Base-by-base conservation (phyloP, 495 filamentous ascomycete genomes). In the Penicillium angulare region DNA sequence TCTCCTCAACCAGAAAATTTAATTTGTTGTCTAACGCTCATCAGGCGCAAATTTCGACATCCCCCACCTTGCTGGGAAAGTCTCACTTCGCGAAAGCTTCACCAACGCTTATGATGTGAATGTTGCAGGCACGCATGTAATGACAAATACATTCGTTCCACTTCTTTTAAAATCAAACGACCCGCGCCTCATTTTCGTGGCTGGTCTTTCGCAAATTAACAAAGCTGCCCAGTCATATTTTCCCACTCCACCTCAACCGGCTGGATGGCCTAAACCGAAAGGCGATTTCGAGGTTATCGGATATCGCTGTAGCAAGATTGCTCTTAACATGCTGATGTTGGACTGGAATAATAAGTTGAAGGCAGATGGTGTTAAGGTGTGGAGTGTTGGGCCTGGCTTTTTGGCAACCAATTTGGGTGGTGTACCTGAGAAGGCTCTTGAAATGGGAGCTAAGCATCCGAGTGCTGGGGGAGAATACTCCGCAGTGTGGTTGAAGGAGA, bases 121-220 rank as follows among this genome's bases (percentile, higher is more conserved):
- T 47, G 69, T 79, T 5, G 46, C 79, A 4, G 75, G 78, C 24
- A 71, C 79, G 3, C 60, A 81, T 2, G 69, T 83, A 22, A 17
- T 79, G 34, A 64, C 61, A 2, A 47, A 57, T 5, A 69, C 63
- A 0, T 73, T 77, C 64, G 63, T 75, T 16, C 78, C 79, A 0
- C 66, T 83, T 0, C 66, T 83, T 0, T 63, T 83, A 33, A 68
- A 70, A 24, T 79, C 76, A 0, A 9, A 43, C 4, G 59, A 75
- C 23, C 76, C 78, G 0, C 70, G 77, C 7, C 63, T 83, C 10
- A 53, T 81, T 27, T 81, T 78, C 48, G 64, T 78, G n/a, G 44
- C 68, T 48, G 64, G 74, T 45, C 46, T 74, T 31, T 49, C 56
- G 53, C 10, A 58, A 18, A 22, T 49, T 9, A 47, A 61, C 49